Evolutionary conservation across 2,329 filamentous ascomycete species (phyloP).

Genomic region (Claviceps maximensis): DNA sequence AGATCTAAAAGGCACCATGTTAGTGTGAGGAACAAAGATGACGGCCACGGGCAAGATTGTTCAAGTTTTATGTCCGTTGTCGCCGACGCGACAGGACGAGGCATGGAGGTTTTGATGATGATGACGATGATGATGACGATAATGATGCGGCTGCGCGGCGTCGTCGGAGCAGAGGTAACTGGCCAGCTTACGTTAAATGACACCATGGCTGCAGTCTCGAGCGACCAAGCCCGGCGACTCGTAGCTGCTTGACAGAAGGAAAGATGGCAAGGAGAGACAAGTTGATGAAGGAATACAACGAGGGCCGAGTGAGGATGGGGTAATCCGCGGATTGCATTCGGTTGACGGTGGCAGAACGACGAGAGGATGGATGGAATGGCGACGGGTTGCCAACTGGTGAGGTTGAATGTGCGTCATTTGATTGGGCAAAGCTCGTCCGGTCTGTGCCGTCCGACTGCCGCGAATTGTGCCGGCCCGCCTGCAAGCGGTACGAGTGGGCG

Average conservation of each 20-base stretch:
- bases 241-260: not conserved
- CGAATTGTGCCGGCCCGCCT: not conserved
- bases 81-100: not conserved
- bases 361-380: not conserved
- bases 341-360: no score
- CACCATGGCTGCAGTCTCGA: slow-evolving; percentile 20
- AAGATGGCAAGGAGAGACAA: not conserved
- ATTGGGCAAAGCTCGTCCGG: slow-evolving; percentile 1
- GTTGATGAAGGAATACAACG: not conserved
- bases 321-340: not conserved
- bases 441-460: not conserved
- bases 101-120: not conserved
- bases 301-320: not conserved
- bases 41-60: no score
- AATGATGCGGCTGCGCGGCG: not conserved
- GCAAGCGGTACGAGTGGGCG: not conserved
- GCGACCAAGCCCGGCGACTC: not conserved
- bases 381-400: not conserved
- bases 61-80: no score
- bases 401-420: not conserved
- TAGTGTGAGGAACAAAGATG: not conserved
- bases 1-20: slow-evolving; percentile 27
- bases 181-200: slow-evolving; percentile 25
- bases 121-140: not conserved
- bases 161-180: not conserved